These are phyloP conservation scores for Penicillium diatomitis DNA, from an alignment of 495 filamentous ascomycete genomes.

Conservation along the genomic window DNA sequence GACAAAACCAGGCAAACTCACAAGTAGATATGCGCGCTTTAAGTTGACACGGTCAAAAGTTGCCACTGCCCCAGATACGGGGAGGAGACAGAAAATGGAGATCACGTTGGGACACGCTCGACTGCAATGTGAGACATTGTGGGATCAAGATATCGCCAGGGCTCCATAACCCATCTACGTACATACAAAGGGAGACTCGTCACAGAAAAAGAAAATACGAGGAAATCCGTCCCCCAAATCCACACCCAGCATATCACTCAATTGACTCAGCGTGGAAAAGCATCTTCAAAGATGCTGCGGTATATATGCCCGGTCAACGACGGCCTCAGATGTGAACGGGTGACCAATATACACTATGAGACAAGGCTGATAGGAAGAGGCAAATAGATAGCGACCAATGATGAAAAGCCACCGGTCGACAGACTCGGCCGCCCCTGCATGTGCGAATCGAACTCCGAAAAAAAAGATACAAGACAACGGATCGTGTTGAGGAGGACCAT, in stretches of 20 bases:
- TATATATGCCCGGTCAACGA: too few relatives aligned
- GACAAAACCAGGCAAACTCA: too few relatives aligned
- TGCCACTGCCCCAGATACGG: not conserved
- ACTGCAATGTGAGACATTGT: slow-evolving; percentile 6
- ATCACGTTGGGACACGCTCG: slow-evolving; percentile 7
- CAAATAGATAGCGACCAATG: too few relatives aligned
- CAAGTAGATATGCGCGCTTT: too few relatives aligned
- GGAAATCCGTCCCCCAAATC: not conserved
- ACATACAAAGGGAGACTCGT: slow-evolving; percentile 15
- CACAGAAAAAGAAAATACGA: slow-evolving; percentile 14
- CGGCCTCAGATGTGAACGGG: not conserved
- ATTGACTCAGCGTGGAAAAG: too few relatives aligned
- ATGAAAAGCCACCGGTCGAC: too few relatives aligned
- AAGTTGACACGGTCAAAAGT: not conserved
- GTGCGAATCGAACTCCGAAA: too few relatives aligned
- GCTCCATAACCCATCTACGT: slow-evolving; percentile 11
- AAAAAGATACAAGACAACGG: too few relatives aligned
- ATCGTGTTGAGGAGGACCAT: too few relatives aligned
- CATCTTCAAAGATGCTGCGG: too few relatives aligned
- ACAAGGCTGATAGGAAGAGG: slow-evolving; percentile 15
- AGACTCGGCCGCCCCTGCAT: too few relatives aligned
- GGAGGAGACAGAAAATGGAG: slow-evolving; percentile 6
- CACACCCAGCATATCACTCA: too few relatives aligned
- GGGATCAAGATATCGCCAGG: slow-evolving; percentile 2
- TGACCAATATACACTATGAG: slow-evolving; percentile 21